A percentile compares a stretch with the other conserved stretches of the same genome.
These are phyloP conservation scores for Malus asiatica DNA, from an alignment of 306 rosid genomes.

Conservation along the genomic window DNA sequence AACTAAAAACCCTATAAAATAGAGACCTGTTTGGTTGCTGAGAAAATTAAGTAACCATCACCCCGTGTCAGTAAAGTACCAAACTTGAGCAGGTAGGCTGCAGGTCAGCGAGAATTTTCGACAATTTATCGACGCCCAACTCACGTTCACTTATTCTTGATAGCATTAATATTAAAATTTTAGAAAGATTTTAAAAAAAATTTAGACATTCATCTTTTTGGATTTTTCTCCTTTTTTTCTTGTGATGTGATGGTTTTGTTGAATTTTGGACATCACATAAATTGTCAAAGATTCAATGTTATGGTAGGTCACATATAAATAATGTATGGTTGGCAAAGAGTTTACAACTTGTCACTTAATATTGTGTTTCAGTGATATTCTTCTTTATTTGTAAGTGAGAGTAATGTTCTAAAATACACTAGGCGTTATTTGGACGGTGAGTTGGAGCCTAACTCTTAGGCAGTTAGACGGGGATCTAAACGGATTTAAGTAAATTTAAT, in stretches of 20 bases:
- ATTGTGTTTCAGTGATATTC: fast-evolving
- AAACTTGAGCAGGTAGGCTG: background rate
- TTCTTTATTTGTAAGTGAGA: too few relatives aligned
- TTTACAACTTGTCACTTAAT: too few relatives aligned
- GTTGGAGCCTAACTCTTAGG: too few relatives aligned
- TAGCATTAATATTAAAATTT: background rate
- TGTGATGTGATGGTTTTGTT: background rate
- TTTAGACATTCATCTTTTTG: background rate
- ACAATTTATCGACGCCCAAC: background rate
- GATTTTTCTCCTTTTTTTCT: background rate
- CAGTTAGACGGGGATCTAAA: too few relatives aligned
- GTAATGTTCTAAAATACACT: fast-evolving
- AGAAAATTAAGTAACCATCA: background rate
- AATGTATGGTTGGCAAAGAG: too few relatives aligned
- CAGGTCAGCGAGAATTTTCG: background rate
- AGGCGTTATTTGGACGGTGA: fast-evolving
- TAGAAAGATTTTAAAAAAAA: too few relatives aligned
- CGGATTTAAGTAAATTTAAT: too few relatives aligned
- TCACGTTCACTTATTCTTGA: too few relatives aligned
- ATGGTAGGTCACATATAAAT: background rate
- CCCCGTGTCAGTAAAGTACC: background rate
- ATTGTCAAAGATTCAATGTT: background rate
- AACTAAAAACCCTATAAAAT: background rate
- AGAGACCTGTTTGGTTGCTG: background rate
- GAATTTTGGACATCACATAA: background rate